Evolutionary conservation across 306 rosid genomes (phyloP).

Genomic region (Amphicarpaea edgeworthii): DNA sequence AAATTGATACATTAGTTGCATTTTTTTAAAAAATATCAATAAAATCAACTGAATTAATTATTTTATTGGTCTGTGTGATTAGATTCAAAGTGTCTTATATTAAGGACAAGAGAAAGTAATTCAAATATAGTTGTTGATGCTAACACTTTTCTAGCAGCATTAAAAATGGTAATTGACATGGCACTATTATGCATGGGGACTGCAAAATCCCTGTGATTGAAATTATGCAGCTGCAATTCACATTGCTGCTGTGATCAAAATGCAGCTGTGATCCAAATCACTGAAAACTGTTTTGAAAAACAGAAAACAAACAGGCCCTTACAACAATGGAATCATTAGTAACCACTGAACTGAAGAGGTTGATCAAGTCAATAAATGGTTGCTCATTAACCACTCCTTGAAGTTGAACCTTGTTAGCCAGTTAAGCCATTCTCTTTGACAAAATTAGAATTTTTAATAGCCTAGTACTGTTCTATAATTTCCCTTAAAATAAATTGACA

Average conservation of each 20-base stretch:
- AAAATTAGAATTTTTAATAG: background rate
- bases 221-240: too few relatives aligned
- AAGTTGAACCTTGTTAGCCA: background rate
- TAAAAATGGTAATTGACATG: constrained; percentile 35
- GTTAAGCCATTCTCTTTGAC: background rate
- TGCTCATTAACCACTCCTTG: background rate
- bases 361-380: constrained; percentile 4
- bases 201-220: too few relatives aligned
- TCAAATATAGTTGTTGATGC: too few relatives aligned
- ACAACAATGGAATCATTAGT: background rate
- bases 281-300: background rate
- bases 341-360: background rate
- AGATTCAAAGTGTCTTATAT: too few relatives aligned
- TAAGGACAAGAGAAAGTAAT: too few relatives aligned
- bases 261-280: too few relatives aligned
- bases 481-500: background rate
- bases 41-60: too few relatives aligned
- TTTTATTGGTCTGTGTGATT: too few relatives aligned
- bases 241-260: too few relatives aligned
- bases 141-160: constrained; percentile 46
- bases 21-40: too few relatives aligned
- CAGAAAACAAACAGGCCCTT: background rate
- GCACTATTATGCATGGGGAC: constrained; percentile 45
- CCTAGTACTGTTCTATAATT: background rate
- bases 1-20: too few relatives aligned